Percentiles rank a stretch among this genome's conserved stretches.
phyloP scores from a whole-genome alignment of 306 rosid species.

The Quercus agrifolia region DNA sequence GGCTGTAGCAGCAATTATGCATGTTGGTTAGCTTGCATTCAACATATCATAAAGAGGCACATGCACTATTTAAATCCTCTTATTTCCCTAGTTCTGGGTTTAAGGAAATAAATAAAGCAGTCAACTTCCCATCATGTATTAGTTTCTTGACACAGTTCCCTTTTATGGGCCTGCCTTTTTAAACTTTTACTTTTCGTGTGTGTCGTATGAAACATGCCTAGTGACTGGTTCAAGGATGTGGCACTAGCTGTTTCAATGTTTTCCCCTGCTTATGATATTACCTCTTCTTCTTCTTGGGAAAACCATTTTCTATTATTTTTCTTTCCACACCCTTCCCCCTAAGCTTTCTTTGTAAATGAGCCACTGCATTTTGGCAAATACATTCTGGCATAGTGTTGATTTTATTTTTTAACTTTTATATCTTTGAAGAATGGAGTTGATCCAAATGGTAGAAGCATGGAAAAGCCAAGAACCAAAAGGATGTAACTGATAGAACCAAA shows the following conservation, averaged over 20 bases:
- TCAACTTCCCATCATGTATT: neutral
- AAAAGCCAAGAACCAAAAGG: too few species aligned
- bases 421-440: too few species aligned
- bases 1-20: neutral
- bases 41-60: neutral
- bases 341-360: neutral
- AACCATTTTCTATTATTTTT: neutral
- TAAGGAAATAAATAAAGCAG: too few species aligned
- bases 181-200: neutral
- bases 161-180: neutral
- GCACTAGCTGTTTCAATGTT: too few species aligned
- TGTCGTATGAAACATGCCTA: conserved; percentile 8
- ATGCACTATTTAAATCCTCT: neutral
- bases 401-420: too few species aligned
- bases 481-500: conserved; percentile 23
- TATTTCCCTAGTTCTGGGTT: too few species aligned
- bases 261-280: too few species aligned
- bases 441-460: too few species aligned
- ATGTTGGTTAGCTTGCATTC: neutral
- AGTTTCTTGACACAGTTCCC: neutral
- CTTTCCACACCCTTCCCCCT: neutral
- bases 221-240: conserved; percentile 8
- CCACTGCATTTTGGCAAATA: neutral
- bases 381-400: too few species aligned
- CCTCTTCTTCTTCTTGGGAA: neutral